Evolutionary conservation across 2,329 filamentous ascomycete species (phyloP), one percentile per base, ranked within the genome.

Genomic region (Orbilia oligospora): DNA sequence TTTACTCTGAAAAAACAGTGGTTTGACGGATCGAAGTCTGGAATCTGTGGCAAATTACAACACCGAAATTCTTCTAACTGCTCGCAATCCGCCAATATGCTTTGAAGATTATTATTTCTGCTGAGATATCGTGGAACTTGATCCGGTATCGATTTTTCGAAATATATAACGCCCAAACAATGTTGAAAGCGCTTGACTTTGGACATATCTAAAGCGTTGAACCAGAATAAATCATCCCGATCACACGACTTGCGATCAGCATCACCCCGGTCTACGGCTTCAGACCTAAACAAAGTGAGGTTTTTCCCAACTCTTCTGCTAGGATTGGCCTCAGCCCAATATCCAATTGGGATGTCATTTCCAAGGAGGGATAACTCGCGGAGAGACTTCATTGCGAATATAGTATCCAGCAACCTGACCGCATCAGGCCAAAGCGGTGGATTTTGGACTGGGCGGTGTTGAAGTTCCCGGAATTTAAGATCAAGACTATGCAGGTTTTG

Each of bases 1-100:
- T 46, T 61, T 16, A 20, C 66, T 38, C 73, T 71, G 18, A 77
- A 71, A 2, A 71, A 38, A 36, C 73, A 77, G 30, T 76, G 72
- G 18, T 61, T 53, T 30, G 27, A 14, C 4, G 66, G 56, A 33
- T 61, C 30, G n/a, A 65, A 76, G 8, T 66, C 27, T 9, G 27
- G 16, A 27, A 76, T 51, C 16, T 76, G 72, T 3, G 66, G 72
- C 33, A 76, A 20, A 33, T 71, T 76, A 44, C 72, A 76, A 3
- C 58, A 51, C 12, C 72, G 51, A 20, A 76, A 18, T 18, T 71
- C 72, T 24, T 76, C 72, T 0, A 76, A 14, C 1, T 4, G 20
- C 9, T 67, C 49, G 22, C 72, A 76, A 1, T 20, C 46, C 2
- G 48, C 33, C 1, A 76, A 33, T 18, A 76, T 8, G 8, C 27